phyloP scores from a whole-genome alignment of 108 stramenopile genomes.

The Fistulifera solaris region DNA sequence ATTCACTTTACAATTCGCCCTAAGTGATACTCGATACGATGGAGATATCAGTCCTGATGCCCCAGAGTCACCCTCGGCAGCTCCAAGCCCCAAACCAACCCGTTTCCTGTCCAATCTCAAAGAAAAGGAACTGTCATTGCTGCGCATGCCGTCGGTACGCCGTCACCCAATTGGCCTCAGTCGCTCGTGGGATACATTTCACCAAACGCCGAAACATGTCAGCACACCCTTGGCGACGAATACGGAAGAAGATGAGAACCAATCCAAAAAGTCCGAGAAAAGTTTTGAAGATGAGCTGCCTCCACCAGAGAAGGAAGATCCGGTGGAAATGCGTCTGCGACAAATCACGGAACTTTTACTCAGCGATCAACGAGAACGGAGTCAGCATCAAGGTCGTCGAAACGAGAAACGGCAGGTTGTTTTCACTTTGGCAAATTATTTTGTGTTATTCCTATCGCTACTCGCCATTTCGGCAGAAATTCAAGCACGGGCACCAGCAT shows the following conservation, averaged over 20 bases:
- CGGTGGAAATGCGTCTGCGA: conserved; percentile 30
- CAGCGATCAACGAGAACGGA: conserved; percentile 5
- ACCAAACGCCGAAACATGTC: too few relatives aligned
- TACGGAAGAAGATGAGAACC: too few relatives aligned
- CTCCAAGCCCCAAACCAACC: conserved; percentile 50
- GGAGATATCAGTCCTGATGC: conserved; percentile 19
- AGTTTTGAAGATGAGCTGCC: too few relatives aligned
- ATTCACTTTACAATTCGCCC: conserved; percentile 56
- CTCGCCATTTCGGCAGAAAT: conserved; percentile 82
- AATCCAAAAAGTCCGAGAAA: too few relatives aligned
- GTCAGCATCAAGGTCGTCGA: conserved; percentile 4
- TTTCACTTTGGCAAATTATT: conserved; percentile 67
- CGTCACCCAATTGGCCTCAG: too few relatives aligned
- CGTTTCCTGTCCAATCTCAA: too few relatives aligned
- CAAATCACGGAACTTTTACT: conserved; percentile 36
- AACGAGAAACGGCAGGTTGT: conserved; percentile 75
- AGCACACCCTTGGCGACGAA: too few relatives aligned
- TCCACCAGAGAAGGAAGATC: conserved; percentile 17
- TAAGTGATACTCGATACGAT: conserved; percentile 16
- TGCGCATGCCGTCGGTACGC: too few relatives aligned
- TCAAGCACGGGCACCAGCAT: conserved; percentile 61
- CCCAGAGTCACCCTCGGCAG: conserved; percentile 75
- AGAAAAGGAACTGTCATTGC: too few relatives aligned
- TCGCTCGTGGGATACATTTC: too few relatives aligned
- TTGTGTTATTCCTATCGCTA: conserved; percentile 66